These are phyloP conservation scores for Helianthus tuberosus DNA, from an alignment of 129 eudicot genomes.

Conservation along the genomic window DNA sequence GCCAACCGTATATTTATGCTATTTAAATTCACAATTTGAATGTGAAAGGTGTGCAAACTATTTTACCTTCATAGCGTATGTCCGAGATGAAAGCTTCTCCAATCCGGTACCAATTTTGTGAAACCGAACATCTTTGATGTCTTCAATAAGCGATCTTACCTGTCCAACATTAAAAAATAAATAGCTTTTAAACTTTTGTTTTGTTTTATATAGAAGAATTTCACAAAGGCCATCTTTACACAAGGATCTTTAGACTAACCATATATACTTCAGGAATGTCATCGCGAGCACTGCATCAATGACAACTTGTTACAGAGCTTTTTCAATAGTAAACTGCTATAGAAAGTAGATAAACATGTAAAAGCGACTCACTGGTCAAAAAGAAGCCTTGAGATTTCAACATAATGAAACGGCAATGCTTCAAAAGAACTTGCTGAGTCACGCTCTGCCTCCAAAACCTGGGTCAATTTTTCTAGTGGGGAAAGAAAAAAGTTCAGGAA, in stretches of 20 bases:
- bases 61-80: conserved; percentile 85
- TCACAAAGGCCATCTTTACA: not conserved
- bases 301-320: conserved; percentile 18
- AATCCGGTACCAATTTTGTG: conserved; percentile 92
- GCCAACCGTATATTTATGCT: conserved; percentile 6
- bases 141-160: conserved; percentile 98
- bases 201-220: not conserved
- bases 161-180: conserved; percentile 15
- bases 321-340: conserved; percentile 4
- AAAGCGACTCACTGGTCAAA: conserved; percentile 84
- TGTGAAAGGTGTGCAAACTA: not conserved
- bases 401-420: conserved; percentile 91
- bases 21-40: not conserved
- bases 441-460: conserved; percentile 88
- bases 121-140: conserved; percentile 94
- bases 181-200: not conserved
- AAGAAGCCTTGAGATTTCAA: conserved; percentile 92
- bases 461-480: conserved; percentile 72
- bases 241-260: conserved; percentile 50
- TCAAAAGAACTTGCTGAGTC: conserved; percentile 73
- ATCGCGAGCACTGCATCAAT: conserved; percentile 71
- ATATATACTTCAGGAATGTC: conserved; percentile 86
- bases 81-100: conserved; percentile 74
- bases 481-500: conserved; percentile 26
- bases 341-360: not conserved